These are phyloP conservation scores for Kluyveromyces wickerhamii DNA, from an alignment of 805 yeast species.

Conservation along the genomic window DNA sequence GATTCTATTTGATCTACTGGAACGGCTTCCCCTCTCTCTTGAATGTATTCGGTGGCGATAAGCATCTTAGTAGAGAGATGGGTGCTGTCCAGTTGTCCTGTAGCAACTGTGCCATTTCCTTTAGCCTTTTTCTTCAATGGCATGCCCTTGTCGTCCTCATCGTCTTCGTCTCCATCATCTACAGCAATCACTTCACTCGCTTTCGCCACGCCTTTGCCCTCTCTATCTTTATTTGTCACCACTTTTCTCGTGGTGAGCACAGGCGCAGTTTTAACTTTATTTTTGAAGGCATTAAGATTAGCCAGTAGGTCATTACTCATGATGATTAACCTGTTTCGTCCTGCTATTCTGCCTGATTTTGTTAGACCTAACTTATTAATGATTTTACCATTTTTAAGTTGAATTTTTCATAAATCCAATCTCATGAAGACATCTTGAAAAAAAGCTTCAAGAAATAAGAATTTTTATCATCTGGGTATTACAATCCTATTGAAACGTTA, in stretches of 20 bases:
- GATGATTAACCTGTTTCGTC: too few species aligned
- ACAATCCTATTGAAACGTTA: too few species aligned
- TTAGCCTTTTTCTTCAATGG: constrained; percentile 26
- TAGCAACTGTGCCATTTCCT: constrained; percentile 14
- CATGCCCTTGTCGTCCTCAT: constrained; percentile 17
- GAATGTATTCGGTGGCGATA: constrained; percentile 86
- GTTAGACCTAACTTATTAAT: neutral
- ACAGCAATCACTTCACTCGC: neutral
- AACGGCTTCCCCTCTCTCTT: constrained; percentile 60
- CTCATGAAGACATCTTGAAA: too few species aligned
- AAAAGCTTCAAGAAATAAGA: too few species aligned
- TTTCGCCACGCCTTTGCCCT: constrained; percentile 14
- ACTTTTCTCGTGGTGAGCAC: constrained; percentile 36
- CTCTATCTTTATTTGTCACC: constrained; percentile 17
- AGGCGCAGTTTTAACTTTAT: constrained; percentile 50
- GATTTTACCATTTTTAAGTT: too few species aligned
- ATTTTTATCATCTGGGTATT: too few species aligned
- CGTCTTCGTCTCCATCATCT: constrained; percentile 14
- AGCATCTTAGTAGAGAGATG: constrained; percentile 82
- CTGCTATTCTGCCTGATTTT: neutral
- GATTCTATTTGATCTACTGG: constrained; percentile 55
- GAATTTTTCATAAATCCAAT: too few species aligned
- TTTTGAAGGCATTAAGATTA: constrained; percentile 59
- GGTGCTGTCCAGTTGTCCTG: constrained; percentile 24
- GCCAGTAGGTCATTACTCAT: constrained; percentile 34